These are phyloP conservation scores for Mimosa bimucronata DNA, from an alignment of 306 rosid species.

Conservation along the genomic window DNA sequence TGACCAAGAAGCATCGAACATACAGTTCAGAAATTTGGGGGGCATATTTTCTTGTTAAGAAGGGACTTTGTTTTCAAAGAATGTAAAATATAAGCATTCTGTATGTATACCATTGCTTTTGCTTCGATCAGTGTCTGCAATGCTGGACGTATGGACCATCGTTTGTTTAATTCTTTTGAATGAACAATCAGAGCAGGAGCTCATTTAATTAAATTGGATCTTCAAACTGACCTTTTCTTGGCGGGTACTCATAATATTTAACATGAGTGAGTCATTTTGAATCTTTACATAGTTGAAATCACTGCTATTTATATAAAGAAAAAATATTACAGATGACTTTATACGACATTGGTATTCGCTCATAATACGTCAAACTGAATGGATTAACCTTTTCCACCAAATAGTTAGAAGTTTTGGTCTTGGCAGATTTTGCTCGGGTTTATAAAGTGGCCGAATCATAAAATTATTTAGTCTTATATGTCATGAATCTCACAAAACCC, in stretches of 20 bases:
- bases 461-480: conserved; percentile 11
- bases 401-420: background rate
- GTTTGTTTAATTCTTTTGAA: background rate
- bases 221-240: no score
- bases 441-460: background rate
- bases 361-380: background rate
- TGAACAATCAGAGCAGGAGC: no score
- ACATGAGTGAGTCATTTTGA: background rate
- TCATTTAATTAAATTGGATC: background rate
- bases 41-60: background rate
- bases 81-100: background rate
- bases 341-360: conserved; percentile 16
- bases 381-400: background rate
- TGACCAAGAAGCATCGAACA: background rate
- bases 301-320: background rate
- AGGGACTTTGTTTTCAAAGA: background rate
- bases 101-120: conserved; percentile 27
- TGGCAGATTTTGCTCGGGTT: background rate
- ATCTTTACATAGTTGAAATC: background rate
- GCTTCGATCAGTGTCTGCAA: background rate
- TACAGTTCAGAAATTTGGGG: background rate
- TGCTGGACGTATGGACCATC: background rate
- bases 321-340: background rate
- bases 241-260: background rate
- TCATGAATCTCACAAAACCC: background rate